Conservation (phyloP, 2,329 filamentous ascomycete genomes). For the Beauveria asiatica region DNA sequence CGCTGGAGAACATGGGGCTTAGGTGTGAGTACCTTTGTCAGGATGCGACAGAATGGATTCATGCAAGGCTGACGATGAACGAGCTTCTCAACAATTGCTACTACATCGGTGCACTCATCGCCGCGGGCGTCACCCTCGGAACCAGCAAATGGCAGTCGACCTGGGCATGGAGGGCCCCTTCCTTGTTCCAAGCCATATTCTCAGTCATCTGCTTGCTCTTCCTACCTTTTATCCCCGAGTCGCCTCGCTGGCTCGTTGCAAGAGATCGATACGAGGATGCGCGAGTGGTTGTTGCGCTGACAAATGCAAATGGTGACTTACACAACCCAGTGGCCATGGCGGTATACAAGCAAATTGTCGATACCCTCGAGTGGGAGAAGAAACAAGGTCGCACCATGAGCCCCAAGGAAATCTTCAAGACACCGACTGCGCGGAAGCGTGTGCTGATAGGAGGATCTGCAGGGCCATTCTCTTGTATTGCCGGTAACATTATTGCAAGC, state of each 20-base stretch:
- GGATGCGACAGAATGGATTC: neutral
- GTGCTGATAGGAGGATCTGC: slow-evolving; percentile 38
- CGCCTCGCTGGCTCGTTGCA: slow-evolving; percentile 37
- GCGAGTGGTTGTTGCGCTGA: slow-evolving; percentile 30
- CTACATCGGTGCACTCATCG: slow-evolving; percentile 34
- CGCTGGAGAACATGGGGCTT: slow-evolving; percentile 17
- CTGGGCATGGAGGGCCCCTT: slow-evolving; percentile 30
- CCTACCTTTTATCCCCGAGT: slow-evolving; percentile 31
- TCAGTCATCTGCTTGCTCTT: slow-evolving; percentile 20
- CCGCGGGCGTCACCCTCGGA: slow-evolving; percentile 35
- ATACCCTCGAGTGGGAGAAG: slow-evolving; percentile 30
- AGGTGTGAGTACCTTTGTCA: slow-evolving; percentile 9
- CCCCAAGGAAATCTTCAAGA: slow-evolving; percentile 35
- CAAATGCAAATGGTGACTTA: slow-evolving; percentile 34
- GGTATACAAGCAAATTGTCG: slow-evolving; percentile 28
- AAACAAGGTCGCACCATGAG: slow-evolving; percentile 35
- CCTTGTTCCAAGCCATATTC: slow-evolving; percentile 23
- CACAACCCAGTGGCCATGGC: slow-evolving; percentile 20
- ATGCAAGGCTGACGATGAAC: neutral
- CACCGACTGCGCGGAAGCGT: slow-evolving; percentile 38
- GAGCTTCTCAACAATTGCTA: slow-evolving; percentile 22
- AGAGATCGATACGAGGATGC: slow-evolving; percentile 33
- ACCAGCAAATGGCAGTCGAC: slow-evolving; percentile 24
- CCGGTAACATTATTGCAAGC: slow-evolving; percentile 30
- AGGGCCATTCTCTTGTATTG: slow-evolving; percentile 22